Conservation (phyloP, 164 flowering plant genomes). For the Akebia trifoliata region DNA sequence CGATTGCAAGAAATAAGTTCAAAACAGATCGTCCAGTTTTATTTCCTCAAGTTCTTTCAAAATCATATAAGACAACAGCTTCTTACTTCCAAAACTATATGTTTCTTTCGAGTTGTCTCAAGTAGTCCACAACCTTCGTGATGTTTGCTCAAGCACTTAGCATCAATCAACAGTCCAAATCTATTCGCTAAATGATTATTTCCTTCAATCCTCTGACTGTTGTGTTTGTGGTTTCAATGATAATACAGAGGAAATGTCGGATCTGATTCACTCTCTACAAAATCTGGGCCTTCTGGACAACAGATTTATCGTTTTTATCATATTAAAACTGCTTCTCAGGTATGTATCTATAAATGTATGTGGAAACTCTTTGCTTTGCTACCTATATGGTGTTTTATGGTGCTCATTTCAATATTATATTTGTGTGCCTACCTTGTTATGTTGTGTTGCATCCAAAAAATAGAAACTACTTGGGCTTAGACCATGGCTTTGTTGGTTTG, state of each 20-base stretch:
- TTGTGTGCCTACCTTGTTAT: background rate
- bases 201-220: conserved; percentile 2
- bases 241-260: conserved; percentile 35
- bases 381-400: background rate
- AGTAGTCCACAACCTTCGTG: background rate
- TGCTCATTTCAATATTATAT: background rate
- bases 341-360: conserved; percentile 10
- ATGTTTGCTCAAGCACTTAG: background rate
- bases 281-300: conserved; percentile 25
- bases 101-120: background rate
- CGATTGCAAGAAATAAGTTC: too few relatives aligned
- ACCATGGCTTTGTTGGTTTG: too few relatives aligned
- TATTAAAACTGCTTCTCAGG: conserved; percentile 52
- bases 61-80: background rate
- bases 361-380: background rate
- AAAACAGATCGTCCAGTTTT: background rate
- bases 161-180: background rate
- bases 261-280: conserved; percentile 23
- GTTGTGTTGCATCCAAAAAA: background rate
- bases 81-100: background rate
- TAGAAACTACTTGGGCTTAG: background rate
- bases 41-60: background rate
- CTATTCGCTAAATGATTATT: background rate
- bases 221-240: conserved; percentile 6
- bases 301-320: conserved; percentile 54